These are phyloP conservation scores for Fraxinus quadrangulata DNA, from an alignment of 257 asterid genomes.

Conservation along the genomic window DNA sequence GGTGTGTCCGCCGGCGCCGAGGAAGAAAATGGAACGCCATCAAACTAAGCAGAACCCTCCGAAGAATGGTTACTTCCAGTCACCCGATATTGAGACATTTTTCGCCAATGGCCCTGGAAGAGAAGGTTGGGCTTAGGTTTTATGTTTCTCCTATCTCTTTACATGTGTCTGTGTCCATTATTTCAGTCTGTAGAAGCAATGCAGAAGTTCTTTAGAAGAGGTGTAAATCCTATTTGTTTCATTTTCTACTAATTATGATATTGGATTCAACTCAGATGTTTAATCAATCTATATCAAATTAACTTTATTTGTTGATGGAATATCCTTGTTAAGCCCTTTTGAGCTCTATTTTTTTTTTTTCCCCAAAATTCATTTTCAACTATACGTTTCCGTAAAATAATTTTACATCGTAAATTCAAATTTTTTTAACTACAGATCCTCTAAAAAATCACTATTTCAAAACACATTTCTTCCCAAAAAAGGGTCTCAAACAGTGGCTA, in stretches of 20 bases:
- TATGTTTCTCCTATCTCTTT: not conserved
- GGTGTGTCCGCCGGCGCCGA: constrained; percentile 73
- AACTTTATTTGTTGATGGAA: not conserved
- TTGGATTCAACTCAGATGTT: not conserved
- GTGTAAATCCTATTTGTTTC: not conserved
- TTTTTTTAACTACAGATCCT: no score
- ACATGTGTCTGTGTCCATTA: not conserved
- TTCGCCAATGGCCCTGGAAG: constrained; percentile 34
- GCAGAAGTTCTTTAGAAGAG: not conserved
- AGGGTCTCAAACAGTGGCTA: no score
- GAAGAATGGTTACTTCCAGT: constrained; percentile 43
- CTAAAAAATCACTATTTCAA: no score
- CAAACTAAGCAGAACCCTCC: constrained; percentile 33
- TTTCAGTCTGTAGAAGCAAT: not conserved
- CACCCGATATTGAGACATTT: constrained; percentile 60
- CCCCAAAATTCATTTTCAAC: no score
- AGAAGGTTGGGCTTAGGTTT: constrained; percentile 31
- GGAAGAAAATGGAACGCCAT: constrained; percentile 39
- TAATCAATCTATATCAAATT: not conserved
- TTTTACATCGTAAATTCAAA: no score
- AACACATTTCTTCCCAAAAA: no score
- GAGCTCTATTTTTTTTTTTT: no score
- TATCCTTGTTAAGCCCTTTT: not conserved
- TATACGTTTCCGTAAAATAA: no score
- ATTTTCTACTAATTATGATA: not conserved